phyloP scores from a whole-genome alignment of 176 grass and related monocot genomes.

The Oryza glaberrima region DNA sequence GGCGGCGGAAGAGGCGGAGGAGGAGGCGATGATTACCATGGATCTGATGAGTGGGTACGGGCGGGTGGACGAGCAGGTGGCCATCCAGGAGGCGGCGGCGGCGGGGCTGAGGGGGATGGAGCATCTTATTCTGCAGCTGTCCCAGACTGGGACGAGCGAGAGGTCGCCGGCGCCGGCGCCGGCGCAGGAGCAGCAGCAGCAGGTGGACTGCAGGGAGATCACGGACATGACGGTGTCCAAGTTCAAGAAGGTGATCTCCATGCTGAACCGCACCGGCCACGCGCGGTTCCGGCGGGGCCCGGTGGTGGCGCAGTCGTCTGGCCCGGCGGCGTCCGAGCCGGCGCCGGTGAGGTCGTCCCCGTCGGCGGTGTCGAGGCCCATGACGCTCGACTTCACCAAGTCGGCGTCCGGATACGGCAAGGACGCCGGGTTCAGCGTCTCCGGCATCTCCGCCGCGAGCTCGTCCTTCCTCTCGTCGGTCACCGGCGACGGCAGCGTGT shows the following conservation, averaged over 20 bases:
- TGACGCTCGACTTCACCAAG: constrained; percentile 62
- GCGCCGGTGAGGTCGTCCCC: background rate
- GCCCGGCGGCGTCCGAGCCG: constrained; percentile 16
- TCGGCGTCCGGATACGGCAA: background rate
- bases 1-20: too few relatives aligned
- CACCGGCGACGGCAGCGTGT: constrained; percentile 82
- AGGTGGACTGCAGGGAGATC: constrained; percentile 70
- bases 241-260: constrained; percentile 90
- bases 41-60: constrained; percentile 56
- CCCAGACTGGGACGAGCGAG: constrained; percentile 43
- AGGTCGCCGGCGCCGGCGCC: background rate
- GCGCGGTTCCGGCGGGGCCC: constrained; percentile 82
- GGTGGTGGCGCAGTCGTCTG: constrained; percentile 37
- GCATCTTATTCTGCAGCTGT: constrained; percentile 72
- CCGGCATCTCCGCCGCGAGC: constrained; percentile 55
- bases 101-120: constrained; percentile 74
- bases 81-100: constrained; percentile 76
- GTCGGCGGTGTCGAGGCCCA: background rate
- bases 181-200: background rate
- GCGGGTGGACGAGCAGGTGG: constrained; percentile 65
- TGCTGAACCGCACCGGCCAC: constrained; percentile 86
- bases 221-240: constrained; percentile 79
- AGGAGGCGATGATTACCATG: constrained; percentile 46
- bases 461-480: constrained; percentile 83
- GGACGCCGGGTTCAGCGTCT: constrained; percentile 56